Evolutionary conservation across 2,329 filamentous ascomycete genomes (phyloP).

Genomic region (Celoporthe dispersa): DNA sequence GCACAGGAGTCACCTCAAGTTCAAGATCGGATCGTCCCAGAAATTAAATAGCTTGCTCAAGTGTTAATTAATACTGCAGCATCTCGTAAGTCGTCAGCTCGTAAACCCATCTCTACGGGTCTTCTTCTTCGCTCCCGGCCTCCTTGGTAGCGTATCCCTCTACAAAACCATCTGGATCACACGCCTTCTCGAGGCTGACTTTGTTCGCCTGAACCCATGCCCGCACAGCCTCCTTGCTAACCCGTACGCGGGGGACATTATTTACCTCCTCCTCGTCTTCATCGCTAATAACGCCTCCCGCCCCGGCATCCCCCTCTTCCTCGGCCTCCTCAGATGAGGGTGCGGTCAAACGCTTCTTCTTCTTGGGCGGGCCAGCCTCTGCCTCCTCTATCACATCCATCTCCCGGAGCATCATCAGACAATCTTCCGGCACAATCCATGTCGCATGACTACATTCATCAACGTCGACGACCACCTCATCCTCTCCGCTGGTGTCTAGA

Average conservation of each 20-base stretch:
- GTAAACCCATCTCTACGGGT: not conserved
- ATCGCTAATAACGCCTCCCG: constrained; percentile 33
- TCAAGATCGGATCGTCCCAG: too few relatives aligned
- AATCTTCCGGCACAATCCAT: constrained; percentile 85
- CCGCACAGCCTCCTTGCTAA: constrained; percentile 62
- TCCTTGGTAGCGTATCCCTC: constrained; percentile 64
- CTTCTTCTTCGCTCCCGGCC: constrained; percentile 42
- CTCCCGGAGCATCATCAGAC: constrained; percentile 74
- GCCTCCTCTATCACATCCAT: constrained; percentile 74
- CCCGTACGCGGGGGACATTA: constrained; percentile 50
- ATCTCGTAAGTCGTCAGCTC: not conserved
- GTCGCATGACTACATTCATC: constrained; percentile 75
- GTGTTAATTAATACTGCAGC: not conserved
- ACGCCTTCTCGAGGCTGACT: constrained; percentile 67
- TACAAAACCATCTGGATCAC: constrained; percentile 76
- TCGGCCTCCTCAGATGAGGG: constrained; percentile 23
- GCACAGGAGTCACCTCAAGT: too few relatives aligned
- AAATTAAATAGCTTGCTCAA: not conserved
- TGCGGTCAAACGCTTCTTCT: constrained; percentile 8
- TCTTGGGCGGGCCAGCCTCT: constrained; percentile 50
- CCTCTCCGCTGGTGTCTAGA: constrained; percentile 42
- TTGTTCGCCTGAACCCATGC: constrained; percentile 68
- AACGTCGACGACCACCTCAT: constrained; percentile 64
- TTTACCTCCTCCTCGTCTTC: constrained; percentile 37
- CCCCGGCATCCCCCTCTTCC: constrained; percentile 33